Conservation (phyloP, 1,284 basidiomycete genomes). For the Entoloma clypeatum region DNA sequence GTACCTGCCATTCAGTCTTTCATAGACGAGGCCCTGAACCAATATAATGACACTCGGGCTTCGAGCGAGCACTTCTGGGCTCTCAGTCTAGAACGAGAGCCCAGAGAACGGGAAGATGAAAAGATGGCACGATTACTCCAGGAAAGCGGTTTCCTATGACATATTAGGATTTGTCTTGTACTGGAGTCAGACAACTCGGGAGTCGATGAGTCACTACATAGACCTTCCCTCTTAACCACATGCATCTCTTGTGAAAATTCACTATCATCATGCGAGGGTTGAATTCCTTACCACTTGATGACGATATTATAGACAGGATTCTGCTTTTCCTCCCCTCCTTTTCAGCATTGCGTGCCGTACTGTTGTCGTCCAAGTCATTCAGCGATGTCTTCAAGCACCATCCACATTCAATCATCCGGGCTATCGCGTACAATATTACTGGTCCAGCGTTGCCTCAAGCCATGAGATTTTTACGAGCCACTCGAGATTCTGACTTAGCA, state of each 20-base stretch:
- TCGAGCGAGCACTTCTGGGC: constrained; percentile 80
- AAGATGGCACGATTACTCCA: constrained; percentile 87
- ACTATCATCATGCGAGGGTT: constrained; percentile 18
- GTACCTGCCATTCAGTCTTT: constrained; percentile 71
- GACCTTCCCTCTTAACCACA: too few species aligned
- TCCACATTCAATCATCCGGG: constrained; percentile 23
- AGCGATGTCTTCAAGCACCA: constrained; percentile 22
- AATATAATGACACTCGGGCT: constrained; percentile 59
- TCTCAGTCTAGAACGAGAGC: constrained; percentile 82
- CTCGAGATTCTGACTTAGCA: constrained; percentile 1
- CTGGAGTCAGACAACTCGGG: too few species aligned
- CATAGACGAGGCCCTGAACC: constrained; percentile 74
- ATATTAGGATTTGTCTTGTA: constrained; percentile 14
- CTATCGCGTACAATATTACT: constrained; percentile 23
- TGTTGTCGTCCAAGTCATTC: constrained; percentile 23
- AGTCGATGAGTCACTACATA: too few species aligned
- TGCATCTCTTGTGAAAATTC: too few species aligned
- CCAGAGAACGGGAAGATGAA: constrained; percentile 90
- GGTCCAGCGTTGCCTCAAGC: constrained; percentile 28
- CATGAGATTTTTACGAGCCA: constrained; percentile 19
- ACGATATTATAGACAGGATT: constrained; percentile 25
- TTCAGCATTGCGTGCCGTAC: constrained; percentile 17
- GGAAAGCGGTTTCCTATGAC: constrained; percentile 79
- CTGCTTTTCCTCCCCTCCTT: constrained; percentile 23
- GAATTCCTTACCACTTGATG: constrained; percentile 20